Percentiles rank a stretch among this genome's conserved stretches.
Evolutionary conservation across 176 grass and related monocot genomes (phyloP).

Genomic region (Puya raimondii): DNA sequence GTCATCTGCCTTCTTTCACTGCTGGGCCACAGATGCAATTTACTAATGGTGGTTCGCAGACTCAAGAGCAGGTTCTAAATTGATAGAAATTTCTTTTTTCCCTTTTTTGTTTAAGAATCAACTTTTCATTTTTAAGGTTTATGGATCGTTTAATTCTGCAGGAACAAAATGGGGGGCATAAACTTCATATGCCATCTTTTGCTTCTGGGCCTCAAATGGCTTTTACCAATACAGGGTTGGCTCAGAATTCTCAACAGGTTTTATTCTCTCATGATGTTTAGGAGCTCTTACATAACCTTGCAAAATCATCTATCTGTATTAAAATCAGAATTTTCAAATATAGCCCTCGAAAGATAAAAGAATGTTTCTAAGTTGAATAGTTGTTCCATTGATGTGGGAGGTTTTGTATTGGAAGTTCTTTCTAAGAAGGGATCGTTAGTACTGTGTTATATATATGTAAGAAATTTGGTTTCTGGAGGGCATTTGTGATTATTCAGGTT

Average conservation of each 20-base stretch:
- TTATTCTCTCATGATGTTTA: not conserved
- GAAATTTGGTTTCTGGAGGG: no score
- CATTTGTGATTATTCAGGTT: no score
- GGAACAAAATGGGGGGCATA: conserved; percentile 14
- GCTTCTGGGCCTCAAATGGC: not conserved
- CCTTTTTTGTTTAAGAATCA: not conserved
- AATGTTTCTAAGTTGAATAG: no score
- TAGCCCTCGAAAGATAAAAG: no score
- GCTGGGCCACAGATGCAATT: not conserved
- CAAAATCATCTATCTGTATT: no score
- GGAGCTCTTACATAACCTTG: no score
- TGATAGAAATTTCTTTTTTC: not conserved
- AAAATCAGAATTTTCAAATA: no score
- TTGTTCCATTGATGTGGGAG: no score
- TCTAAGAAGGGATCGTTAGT: no score
- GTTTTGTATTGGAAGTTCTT: no score
- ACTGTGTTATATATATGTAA: no score
- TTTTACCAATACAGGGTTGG: not conserved
- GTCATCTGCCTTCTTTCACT: conserved; percentile 6
- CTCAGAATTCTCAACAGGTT: conserved; percentile 8
- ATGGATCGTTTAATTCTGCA: not conserved
- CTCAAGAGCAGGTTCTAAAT: not conserved
- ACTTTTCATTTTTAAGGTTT: not conserved
- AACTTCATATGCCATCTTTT: not conserved
- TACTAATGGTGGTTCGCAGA: not conserved